Base-by-base conservation (phyloP, 2,329 filamentous ascomycete species). In the Arthrocladium fulminans region DNA sequence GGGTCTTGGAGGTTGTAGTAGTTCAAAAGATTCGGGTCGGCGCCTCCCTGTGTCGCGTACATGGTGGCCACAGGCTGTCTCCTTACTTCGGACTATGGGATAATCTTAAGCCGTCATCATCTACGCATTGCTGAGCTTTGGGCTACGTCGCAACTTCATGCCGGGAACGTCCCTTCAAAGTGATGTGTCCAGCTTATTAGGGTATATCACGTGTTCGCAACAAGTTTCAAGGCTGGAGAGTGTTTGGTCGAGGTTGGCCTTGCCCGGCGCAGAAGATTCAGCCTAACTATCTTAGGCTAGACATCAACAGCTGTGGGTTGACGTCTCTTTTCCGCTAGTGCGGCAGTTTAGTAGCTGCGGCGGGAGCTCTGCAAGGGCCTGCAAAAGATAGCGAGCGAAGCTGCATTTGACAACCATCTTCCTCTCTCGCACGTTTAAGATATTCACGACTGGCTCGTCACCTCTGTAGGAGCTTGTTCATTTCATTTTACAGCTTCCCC, bases 1-100 rank as follows among this genome's bases (percentile, higher is more conserved):
- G 86, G 74, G 12, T 76, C 86, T 35, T 83, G 76, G 42, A 97
- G 77, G 65, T 88, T 86, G 71, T 97, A 97, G 70, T 94, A 88
- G 59, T 88, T 88, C 60, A 92, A 80, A 47, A 97, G 79, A 39
- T 78, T 81, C 60, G 82, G 78, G 61, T 92, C 86, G 54, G 80
- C 76, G 12, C 20, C 19, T 39, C 19, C 32, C 20, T 25, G 44
- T 6, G 34, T 32, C n/a, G 44, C 44, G 25, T 38, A 47, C 44
- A 47, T 47, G n/a, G 17, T 29, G 20, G 22, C 8, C 13, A 37
- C 7, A 13, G 7, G 20, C 13, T 17, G 32, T 37, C 29, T 13
- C n/a, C 32, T 37, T n/a, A 37, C 20, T 17, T 15, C n/a, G 7
- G 32, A 7, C 13, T 13, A 15, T 15, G 7, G 13, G 5, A n/a